Percentiles rank a stretch among this genome's conserved stretches.
Evolutionary conservation across 2,329 filamentous ascomycete species (phyloP).

Genomic region (Ophiocordyceps camponoti-rufipedis): DNA sequence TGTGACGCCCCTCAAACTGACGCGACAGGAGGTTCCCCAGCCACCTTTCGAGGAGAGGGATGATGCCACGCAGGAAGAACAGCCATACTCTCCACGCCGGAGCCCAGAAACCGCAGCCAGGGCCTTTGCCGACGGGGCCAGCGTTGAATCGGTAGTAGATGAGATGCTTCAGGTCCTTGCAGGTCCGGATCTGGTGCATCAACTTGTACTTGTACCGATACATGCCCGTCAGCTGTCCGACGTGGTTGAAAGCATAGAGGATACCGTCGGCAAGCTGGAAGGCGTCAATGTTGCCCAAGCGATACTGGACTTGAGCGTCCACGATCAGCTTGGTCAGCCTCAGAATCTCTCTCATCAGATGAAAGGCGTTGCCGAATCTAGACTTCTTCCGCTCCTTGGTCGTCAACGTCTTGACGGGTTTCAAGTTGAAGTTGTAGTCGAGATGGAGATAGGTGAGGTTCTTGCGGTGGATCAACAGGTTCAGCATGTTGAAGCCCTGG

Average conservation of each 20-base stretch:
- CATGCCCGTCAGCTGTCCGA: conserved; percentile 96
- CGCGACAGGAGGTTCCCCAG: conserved; percentile 89
- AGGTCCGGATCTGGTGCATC: conserved; percentile 98
- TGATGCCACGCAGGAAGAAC: conserved; percentile 98
- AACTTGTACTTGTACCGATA: conserved; percentile 99
- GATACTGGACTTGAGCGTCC: conserved; percentile 94
- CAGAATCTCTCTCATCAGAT: conserved; percentile 94
- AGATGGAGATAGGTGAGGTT: conserved; percentile 96
- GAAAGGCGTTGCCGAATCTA: conserved; percentile 96
- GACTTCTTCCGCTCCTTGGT: conserved; percentile 99
- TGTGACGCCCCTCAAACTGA: conserved; percentile 96
- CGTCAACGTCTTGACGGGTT: conserved; percentile 94
- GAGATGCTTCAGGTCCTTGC: conserved; percentile 96
- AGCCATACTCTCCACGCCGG: conserved; percentile 98
- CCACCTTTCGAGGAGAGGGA: conserved; percentile 91
- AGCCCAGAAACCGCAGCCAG: conserved; percentile 97
- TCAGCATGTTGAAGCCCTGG: conserved; percentile 98
- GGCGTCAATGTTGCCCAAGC: conserved; percentile 92
- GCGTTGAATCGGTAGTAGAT: conserved; percentile 99
- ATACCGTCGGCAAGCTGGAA: conserved; percentile 98
- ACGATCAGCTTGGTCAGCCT: conserved; percentile 94
- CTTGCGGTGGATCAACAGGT: conserved; percentile 92
- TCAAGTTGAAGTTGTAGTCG: conserved; percentile 98
- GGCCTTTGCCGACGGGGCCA: conserved; percentile 88
- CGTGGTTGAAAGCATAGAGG: conserved; percentile 98